phyloP scores from a whole-genome alignment of 2,329 filamentous ascomycete genomes.

The Zalaria sp. region DNA sequence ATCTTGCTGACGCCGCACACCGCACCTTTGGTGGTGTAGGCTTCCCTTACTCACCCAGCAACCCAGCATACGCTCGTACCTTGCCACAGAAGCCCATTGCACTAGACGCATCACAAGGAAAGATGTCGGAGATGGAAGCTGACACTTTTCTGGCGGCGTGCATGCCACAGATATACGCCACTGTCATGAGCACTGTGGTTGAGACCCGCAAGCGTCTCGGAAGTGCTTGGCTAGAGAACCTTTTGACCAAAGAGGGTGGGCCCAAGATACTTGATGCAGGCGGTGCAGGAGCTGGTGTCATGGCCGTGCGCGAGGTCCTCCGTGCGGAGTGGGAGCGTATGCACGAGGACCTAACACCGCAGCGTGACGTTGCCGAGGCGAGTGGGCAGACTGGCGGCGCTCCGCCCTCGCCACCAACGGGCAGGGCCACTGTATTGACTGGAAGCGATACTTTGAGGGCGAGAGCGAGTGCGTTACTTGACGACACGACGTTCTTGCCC shows the following conservation, averaged over 20 bases:
- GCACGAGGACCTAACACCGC: slow-evolving; percentile 21
- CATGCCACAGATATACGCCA: slow-evolving; percentile 57
- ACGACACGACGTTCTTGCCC: slow-evolving; percentile 85
- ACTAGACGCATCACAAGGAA: slow-evolving; percentile 47
- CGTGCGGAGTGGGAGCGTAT: slow-evolving; percentile 69
- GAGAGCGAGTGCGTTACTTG: slow-evolving; percentile 60
- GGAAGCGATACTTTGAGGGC: slow-evolving; percentile 62
- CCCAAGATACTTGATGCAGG: slow-evolving; percentile 62
- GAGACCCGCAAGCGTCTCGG: slow-evolving; percentile 64
- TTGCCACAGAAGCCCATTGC: slow-evolving; percentile 51
- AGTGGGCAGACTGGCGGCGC: slow-evolving; percentile 23
- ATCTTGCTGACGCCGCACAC: slow-evolving; percentile 60
- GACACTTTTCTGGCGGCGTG: slow-evolving; percentile 58
- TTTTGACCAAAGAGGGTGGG: slow-evolving; percentile 45
- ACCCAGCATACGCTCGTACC: slow-evolving; percentile 41
- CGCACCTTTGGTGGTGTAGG: slow-evolving; percentile 61
- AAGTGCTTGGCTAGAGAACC: slow-evolving; percentile 51
- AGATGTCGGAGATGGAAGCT: slow-evolving; percentile 62
- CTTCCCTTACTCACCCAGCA: slow-evolving; percentile 64
- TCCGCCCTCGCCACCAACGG: slow-evolving; percentile 36
- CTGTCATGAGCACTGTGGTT: slow-evolving; percentile 51
- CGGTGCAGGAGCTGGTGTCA: slow-evolving; percentile 55
- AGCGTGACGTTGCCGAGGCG: slow-evolving; percentile 14
- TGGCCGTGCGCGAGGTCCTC: slow-evolving; percentile 66
- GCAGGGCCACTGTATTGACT: slow-evolving; percentile 68